phyloP scores from a whole-genome alignment of 768 basidiomycete genomes.

The Tylopilus cervinicoccineus region DNA sequence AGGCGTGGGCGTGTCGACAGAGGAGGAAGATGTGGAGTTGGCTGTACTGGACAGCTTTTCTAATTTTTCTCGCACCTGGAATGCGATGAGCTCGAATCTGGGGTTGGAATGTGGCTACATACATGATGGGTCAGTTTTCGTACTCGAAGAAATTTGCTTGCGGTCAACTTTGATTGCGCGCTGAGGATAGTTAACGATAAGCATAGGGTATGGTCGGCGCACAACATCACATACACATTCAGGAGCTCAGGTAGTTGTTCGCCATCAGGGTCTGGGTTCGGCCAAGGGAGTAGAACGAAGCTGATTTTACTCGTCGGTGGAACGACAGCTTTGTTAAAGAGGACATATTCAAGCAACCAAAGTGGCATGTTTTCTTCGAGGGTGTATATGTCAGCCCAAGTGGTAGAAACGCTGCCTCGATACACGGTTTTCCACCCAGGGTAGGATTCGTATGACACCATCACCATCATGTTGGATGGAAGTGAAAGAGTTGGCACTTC shows the following conservation, averaged over 20 bases:
- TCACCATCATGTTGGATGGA: conserved; percentile 56
- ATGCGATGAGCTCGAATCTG: conserved; percentile 5
- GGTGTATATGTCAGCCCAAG: conserved; percentile 46
- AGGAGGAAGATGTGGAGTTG: conserved; percentile 28
- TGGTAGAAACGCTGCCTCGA: conserved; percentile 60
- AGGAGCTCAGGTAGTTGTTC: conserved; percentile 76
- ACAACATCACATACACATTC: conserved; percentile 61
- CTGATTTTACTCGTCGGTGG: conserved; percentile 71
- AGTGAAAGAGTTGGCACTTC: conserved; percentile 71
- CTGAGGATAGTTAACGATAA: conserved; percentile 30
- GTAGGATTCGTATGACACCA: conserved; percentile 79
- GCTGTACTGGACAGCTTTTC: conserved; percentile 47
- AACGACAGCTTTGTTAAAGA: conserved; percentile 57
- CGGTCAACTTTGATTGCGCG: conserved; percentile 81
- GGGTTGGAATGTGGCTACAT: conserved; percentile 25
- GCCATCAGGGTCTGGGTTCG: conserved; percentile 48
- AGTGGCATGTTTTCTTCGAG: conserved; percentile 79
- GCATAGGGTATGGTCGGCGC: not conserved
- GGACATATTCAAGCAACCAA: conserved; percentile 87
- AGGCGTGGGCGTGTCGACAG: conserved; percentile 38
- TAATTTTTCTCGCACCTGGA: conserved; percentile 79
- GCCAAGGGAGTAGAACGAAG: conserved; percentile 84
- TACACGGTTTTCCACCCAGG: conserved; percentile 77
- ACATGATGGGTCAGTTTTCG: conserved; percentile 84
- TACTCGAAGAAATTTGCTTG: conserved; percentile 79